Percentiles rank a stretch among this genome's conserved stretches.
These are phyloP conservation scores for Solanum verrucosum DNA, from an alignment of 257 asterid species.

Conservation along the genomic window DNA sequence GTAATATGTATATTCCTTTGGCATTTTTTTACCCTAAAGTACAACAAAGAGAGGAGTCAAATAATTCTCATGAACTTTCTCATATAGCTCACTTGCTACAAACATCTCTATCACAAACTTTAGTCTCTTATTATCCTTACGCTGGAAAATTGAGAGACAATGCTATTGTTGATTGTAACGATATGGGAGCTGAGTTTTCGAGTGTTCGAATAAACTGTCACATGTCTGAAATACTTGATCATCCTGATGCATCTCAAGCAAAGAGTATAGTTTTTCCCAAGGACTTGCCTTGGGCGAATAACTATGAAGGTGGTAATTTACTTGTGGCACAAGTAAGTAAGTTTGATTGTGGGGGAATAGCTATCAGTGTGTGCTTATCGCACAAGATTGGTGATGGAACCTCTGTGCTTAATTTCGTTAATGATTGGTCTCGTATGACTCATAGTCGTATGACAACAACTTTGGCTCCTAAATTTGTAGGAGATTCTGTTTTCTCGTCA, in stretches of 20 bases:
- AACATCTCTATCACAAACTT: not conserved
- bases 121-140: not conserved
- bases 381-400: not conserved
- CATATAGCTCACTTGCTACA: not conserved
- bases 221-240: not conserved
- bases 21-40: not conserved
- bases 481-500: not conserved
- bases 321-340: not conserved
- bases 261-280: not conserved
- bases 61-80: not conserved
- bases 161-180: not conserved
- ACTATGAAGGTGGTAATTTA: not conserved
- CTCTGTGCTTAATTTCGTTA: not conserved
- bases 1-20: not conserved
- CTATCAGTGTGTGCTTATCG: not conserved
- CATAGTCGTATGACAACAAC: no score
- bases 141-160: not conserved
- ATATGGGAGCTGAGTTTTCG: not conserved
- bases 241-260: not conserved
- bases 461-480: not conserved
- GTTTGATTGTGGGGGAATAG: not conserved
- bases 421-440: not conserved
- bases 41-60: not conserved
- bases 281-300: not conserved
- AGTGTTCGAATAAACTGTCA: not conserved